Evolutionary conservation across 768 basidiomycete genomes (phyloP).

Genomic region (Lactarius deliciosus): DNA sequence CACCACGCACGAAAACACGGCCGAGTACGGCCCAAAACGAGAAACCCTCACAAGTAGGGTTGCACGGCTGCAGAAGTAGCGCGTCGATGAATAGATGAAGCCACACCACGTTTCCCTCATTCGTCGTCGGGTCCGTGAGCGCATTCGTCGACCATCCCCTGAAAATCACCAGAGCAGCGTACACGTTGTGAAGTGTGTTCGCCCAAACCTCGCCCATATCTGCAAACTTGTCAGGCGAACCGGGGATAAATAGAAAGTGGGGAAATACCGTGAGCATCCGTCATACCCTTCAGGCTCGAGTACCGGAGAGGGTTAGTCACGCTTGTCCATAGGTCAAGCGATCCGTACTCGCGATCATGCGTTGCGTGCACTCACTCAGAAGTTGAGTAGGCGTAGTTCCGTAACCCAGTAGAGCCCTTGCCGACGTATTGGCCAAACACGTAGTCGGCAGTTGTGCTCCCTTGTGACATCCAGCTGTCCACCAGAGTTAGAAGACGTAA

Average conservation of each 20-base stretch:
- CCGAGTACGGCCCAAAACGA: background rate
- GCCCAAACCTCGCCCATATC: constrained; percentile 61
- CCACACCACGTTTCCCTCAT: constrained; percentile 52
- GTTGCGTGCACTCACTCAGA: constrained; percentile 39
- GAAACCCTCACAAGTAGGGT: constrained; percentile 47
- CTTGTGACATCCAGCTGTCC: constrained; percentile 40
- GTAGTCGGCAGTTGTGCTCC: constrained; percentile 38
- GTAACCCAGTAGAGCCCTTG: constrained; percentile 51
- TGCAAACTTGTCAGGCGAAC: constrained; percentile 21
- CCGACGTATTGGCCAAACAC: constrained; percentile 54
- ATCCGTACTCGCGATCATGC: constrained; percentile 30
- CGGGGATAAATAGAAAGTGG: background rate
- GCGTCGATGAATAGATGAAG: constrained; percentile 52
- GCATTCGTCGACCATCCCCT: constrained; percentile 38
- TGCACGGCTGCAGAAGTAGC: constrained; percentile 46
- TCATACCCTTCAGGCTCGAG: constrained; percentile 38
- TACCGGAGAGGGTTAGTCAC: constrained; percentile 47
- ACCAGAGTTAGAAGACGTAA: constrained; percentile 9
- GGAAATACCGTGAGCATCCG: constrained; percentile 50
- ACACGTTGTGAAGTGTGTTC: constrained; percentile 43
- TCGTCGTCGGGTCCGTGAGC: constrained; percentile 42
- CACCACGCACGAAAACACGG: background rate
- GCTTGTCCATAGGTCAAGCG: constrained; percentile 11
- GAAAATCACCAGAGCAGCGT: constrained; percentile 35
- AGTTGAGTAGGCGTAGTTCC: constrained; percentile 58